phyloP scores from a whole-genome alignment of 1,284 basidiomycete genomes.

The Rhodotorula sp. region DNA sequence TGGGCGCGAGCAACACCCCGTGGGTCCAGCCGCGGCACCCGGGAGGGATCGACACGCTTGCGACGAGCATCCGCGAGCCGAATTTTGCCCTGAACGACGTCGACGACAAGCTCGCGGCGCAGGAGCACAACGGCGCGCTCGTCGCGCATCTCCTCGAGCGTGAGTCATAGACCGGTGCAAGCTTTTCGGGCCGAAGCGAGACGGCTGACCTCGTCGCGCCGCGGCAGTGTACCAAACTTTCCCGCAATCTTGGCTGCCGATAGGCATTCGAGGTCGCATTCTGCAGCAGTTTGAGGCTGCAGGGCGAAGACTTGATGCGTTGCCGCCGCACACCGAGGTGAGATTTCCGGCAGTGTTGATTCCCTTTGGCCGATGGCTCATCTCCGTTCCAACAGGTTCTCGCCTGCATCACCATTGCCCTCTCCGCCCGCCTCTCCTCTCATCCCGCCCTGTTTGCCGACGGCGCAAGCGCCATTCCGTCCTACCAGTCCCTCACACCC shows the following conservation, averaged over 20 bases:
- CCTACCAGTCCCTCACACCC: constrained; percentile 24
- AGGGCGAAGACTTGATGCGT: constrained; percentile 18
- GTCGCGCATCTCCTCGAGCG: constrained; percentile 30
- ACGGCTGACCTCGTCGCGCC: too few relatives aligned
- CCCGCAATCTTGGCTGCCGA: constrained; percentile 37
- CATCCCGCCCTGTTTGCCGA: constrained; percentile 23
- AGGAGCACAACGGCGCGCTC: constrained; percentile 17
- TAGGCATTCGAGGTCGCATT: constrained; percentile 19
- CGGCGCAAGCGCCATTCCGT: constrained; percentile 6
- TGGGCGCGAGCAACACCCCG: constrained; percentile 30
- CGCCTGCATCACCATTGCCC: constrained; percentile 36
- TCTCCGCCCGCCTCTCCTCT: constrained; percentile 36
- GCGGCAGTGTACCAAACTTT: constrained; percentile 27
- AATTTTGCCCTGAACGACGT: neutral
- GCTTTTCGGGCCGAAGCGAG: too few relatives aligned
- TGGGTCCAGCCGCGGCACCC: constrained; percentile 19
- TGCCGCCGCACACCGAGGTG: constrained; percentile 35
- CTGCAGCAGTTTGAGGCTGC: constrained; percentile 29
- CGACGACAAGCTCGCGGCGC: neutral
- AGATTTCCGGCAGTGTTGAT: neutral
- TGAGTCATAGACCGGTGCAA: neutral
- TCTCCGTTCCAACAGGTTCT: constrained; percentile 20
- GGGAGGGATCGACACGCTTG: neutral
- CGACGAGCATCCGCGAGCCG: neutral
- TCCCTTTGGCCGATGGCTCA: neutral